Conservation (phyloP, 116 monocot genomes). For the Iris pallida region DNA sequence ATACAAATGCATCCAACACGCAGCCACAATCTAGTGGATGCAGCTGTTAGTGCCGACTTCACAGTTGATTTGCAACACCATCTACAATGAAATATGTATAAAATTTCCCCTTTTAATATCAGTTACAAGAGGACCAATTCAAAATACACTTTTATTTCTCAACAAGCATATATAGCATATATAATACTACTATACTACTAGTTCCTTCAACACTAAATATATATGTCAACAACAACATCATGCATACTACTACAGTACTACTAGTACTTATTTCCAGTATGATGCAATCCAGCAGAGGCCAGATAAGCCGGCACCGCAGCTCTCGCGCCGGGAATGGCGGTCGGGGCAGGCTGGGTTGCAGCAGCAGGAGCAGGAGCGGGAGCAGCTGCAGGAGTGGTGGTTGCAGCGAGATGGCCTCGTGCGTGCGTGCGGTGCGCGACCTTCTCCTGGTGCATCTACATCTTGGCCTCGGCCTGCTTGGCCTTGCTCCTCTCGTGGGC, state of each 20-base stretch:
- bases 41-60: conserved; percentile 25
- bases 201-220: no score
- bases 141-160: no score
- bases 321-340: not conserved
- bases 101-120: no score
- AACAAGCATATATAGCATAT: no score
- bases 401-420: not conserved
- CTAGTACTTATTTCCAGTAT: no score
- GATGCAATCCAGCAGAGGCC: no score
- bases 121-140: no score
- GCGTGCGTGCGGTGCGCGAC: conserved; percentile 19
- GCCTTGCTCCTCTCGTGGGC: conserved; percentile 27
- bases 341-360: not conserved
- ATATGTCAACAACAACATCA: no score
- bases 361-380: not conserved
- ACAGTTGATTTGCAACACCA: not conserved
- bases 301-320: no score
- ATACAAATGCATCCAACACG: conserved; percentile 31
- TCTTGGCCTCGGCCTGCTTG: conserved; percentile 23
- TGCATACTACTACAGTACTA: no score
- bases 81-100: no score
- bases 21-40: conserved; percentile 49
- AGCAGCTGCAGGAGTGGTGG: not conserved
- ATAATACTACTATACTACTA: no score
- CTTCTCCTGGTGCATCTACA: conserved; percentile 33